These are phyloP conservation scores for Helianthus tuberosus DNA, from an alignment of 129 eudicot species.

Conservation along the genomic window DNA sequence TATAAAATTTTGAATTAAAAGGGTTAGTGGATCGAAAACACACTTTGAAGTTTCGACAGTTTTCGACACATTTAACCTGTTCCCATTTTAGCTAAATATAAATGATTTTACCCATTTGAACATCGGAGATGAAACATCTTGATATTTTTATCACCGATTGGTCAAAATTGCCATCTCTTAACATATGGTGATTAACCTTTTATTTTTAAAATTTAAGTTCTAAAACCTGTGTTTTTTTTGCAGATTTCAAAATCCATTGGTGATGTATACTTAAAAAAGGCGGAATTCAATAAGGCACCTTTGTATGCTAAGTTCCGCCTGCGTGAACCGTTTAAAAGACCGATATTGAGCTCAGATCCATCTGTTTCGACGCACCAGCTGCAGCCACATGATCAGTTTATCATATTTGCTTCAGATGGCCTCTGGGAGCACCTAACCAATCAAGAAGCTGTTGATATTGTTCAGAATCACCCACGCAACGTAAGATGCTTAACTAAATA, in stretches of 20 bases:
- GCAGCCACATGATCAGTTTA: constrained; percentile 85
- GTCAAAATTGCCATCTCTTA: no score
- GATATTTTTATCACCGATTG: no score
- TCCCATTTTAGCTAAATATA: no score
- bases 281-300: constrained; percentile 69
- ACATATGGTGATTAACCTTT: no score
- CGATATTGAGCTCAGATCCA: constrained; percentile 90
- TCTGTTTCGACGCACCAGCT: constrained; percentile 66
- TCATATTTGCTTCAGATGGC: constrained; percentile 96
- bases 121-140: no score
- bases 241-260: background rate
- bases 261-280: constrained; percentile 26
- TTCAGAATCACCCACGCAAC: constrained; percentile 66
- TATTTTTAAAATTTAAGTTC: background rate
- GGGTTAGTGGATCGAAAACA: no score
- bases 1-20: no score
- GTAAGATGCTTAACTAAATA: constrained; percentile 48
- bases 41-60: no score
- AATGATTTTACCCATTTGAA: no score
- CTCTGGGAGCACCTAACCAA: constrained; percentile 96
- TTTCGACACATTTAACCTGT: no score
- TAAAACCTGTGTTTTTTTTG: background rate
- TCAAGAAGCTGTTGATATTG: constrained; percentile 95
- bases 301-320: constrained; percentile 77
- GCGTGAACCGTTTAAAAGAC: constrained; percentile 83